Evolutionary conservation across 2,329 filamentous ascomycete species (phyloP).

Genomic region (Colletotrichum cuscutae): DNA sequence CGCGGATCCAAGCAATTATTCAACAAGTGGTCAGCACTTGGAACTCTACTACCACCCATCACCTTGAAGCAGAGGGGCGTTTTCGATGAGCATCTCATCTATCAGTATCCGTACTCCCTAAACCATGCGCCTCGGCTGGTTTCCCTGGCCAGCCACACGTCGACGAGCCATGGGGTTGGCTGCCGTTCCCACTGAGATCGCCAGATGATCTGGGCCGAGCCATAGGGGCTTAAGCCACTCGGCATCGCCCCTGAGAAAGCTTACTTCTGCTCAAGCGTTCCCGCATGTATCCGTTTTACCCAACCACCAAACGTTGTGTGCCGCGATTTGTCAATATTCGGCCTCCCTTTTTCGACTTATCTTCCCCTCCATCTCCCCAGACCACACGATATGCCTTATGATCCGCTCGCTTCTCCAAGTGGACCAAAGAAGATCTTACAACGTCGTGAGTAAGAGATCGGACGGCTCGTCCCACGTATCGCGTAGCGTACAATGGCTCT

Average conservation of each 20-base stretch:
- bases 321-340: background rate
- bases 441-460: background rate
- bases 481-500: background rate
- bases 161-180: background rate
- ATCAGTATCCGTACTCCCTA: background rate
- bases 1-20: background rate
- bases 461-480: slow-evolving; percentile 9
- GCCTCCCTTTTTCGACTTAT: too few species aligned
- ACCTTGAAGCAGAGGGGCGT: background rate
- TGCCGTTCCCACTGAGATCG: background rate
- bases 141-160: background rate
- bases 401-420: background rate
- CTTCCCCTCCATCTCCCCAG: background rate
- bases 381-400: background rate
- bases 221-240: background rate
- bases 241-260: background rate
- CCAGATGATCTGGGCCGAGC: background rate
- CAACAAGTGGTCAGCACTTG: background rate
- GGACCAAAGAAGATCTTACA: background rate
- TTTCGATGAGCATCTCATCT: background rate
- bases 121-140: background rate
- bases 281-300: background rate
- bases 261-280: background rate
- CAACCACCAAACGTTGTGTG: background rate
- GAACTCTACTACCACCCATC: background rate